Conservation (phyloP, 208 protist species). For the Porcisia deanei region DNA sequence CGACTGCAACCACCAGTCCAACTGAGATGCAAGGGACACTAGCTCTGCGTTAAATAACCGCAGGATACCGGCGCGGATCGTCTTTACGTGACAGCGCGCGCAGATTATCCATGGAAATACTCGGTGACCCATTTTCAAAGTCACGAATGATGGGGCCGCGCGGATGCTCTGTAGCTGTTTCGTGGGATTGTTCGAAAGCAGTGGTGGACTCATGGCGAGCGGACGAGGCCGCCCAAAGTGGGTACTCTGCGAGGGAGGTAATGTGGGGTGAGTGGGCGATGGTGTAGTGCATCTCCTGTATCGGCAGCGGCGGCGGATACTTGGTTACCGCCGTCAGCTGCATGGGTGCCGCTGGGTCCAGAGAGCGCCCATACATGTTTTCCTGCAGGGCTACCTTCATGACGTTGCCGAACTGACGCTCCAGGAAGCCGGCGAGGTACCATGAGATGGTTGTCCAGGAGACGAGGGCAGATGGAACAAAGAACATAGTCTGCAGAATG, state of each 20-base stretch:
- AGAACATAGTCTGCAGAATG: conserved; percentile 52
- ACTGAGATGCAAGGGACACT: not conserved
- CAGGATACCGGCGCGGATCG: not conserved
- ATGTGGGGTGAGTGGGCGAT: conserved; percentile 2
- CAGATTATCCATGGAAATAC: not conserved
- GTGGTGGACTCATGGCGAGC: not conserved
- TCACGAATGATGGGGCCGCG: conserved; percentile 3
- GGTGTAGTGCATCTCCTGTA: conserved; percentile 20
- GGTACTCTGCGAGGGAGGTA: not conserved
- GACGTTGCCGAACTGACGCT: conserved; percentile 36
- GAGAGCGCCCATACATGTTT: not conserved
- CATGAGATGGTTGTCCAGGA: conserved; percentile 52
- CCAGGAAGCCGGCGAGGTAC: conserved; percentile 45
- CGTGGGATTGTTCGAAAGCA: not conserved
- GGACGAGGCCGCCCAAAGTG: not conserved
- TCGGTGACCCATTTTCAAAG: not conserved
- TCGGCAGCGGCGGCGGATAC: conserved; percentile 24
- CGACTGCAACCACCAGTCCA: not conserved
- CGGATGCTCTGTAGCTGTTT: not conserved
- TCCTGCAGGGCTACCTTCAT: conserved; percentile 8
- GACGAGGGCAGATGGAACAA: conserved; percentile 38
- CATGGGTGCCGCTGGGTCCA: conserved; percentile 1
- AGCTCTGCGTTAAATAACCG: conserved; percentile 11
- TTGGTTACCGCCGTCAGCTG: conserved; percentile 10
- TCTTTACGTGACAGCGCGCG: not conserved